Percentiles rank a stretch among this genome's conserved stretches.
Evolutionary conservation across 345 rosid species (phyloP).

Genomic region (Cochlearia excelsa): DNA sequence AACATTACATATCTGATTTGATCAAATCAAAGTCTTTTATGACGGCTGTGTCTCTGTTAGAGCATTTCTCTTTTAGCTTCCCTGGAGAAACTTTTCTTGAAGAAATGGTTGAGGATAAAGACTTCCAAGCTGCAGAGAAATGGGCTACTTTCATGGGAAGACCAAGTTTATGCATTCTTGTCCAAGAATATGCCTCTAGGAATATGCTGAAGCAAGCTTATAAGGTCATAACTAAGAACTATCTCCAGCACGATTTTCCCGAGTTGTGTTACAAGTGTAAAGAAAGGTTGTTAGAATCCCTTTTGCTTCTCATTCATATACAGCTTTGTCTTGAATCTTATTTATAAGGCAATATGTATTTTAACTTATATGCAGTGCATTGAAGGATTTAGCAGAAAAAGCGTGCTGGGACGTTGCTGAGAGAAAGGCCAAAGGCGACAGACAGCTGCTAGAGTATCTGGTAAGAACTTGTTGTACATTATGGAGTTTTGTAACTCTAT

Average conservation of each 20-base stretch:
- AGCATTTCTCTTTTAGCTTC: slow-evolving; percentile 71
- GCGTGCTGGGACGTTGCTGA: slow-evolving; percentile 97
- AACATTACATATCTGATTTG: slow-evolving; percentile 51
- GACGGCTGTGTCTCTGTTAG: slow-evolving; percentile 72
- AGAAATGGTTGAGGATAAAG: slow-evolving; percentile 68
- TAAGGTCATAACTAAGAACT: slow-evolving; percentile 62
- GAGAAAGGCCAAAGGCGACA: slow-evolving; percentile 62
- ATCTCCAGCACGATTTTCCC: slow-evolving; percentile 70
- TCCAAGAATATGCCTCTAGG: slow-evolving; percentile 63
- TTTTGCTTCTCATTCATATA: slow-evolving; percentile 10
- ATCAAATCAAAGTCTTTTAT: slow-evolving; percentile 62
- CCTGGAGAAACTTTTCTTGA: slow-evolving; percentile 71
- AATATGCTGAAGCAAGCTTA: slow-evolving; percentile 75
- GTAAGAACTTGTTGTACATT: slow-evolving; percentile 38
- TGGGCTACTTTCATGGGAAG: slow-evolving; percentile 95
- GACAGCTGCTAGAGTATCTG: slow-evolving; percentile 69
- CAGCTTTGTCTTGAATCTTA: slow-evolving; percentile 1
- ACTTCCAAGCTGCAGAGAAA: slow-evolving; percentile 79
- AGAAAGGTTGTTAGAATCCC: slow-evolving; percentile 53
- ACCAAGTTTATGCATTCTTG: slow-evolving; percentile 64
- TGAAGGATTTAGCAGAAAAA: slow-evolving; percentile 81
- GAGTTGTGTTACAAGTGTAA: slow-evolving; percentile 63
- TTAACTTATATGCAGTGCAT: slow-evolving; percentile 42
- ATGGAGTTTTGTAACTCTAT: not conserved
- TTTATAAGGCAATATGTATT: not conserved